Evolutionary conservation across 768 basidiomycete species (phyloP), one percentile per base, ranked within the genome.

Genomic region (Boletus patriciae): DNA sequence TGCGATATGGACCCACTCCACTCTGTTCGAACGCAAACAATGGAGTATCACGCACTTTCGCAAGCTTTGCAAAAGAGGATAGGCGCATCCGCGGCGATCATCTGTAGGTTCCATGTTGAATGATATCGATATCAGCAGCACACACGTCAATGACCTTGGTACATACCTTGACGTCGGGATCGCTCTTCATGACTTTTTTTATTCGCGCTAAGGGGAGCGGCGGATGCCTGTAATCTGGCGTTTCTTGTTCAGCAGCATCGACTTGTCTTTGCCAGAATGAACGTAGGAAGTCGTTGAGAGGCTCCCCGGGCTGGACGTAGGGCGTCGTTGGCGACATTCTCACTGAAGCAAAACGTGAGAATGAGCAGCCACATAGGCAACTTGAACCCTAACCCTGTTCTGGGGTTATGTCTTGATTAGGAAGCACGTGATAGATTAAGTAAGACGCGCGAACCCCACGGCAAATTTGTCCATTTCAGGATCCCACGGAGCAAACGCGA

Each of bases 131-230:
- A 9, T 6, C 27, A 5, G n/a, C 6, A 38, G 34, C 18, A 10
- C 15, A 31, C 37, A 57, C 41, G 33, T 36, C 27, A 8, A 19
- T 44, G 27, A 19, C 3, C 46, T 18, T 12, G 42, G 50, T 44
- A 68, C 84, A 67, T 69, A 96, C 94, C 83, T 94, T 94, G 61
- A 98, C 93, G 65, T 95, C 93, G 4, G 93, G 92, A 76, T 94
- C 94, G 71, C 90, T 95, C 80, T 98, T 98, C 92, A 98, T 97
- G 55, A 98, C 96, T 73, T 98, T 98, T 80, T 98, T 98, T 66
- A 98, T 97, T 70, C 97, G 79, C 18, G 97, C 97, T 31, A 99
- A 77, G 4, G 96, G 96, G 12, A 98, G 77, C 7, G 91, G 87
- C 2, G 91, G 92, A 67, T 94, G 92, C 51, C 89, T 78, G 62